phyloP scores from a whole-genome alignment of 2,329 filamentous ascomycete genomes.

The Aureobasidium sp. region DNA sequence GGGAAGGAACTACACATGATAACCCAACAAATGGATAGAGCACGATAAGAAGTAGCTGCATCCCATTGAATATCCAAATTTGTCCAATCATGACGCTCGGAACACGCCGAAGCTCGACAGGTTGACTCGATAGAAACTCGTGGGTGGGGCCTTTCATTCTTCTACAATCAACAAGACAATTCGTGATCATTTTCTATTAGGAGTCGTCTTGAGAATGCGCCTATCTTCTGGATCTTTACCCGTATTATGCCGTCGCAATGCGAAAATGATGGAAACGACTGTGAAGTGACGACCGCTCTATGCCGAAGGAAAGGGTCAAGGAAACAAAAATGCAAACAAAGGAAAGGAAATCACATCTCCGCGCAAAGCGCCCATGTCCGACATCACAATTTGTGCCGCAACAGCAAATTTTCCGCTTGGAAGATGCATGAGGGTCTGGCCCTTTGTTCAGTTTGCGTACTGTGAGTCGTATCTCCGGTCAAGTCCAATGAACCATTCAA shows the following conservation, averaged over 20 bases:
- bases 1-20: neutral
- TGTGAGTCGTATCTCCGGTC: neutral
- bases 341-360: neutral
- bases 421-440: neutral
- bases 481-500: neutral
- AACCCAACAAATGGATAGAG: conserved; percentile 6
- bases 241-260: neutral
- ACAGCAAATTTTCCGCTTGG: neutral
- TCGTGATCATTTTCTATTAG: conserved; percentile 7
- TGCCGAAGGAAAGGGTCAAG: neutral
- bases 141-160: neutral
- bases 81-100: neutral
- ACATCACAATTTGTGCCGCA: neutral
- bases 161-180: conserved; percentile 1
- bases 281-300: neutral
- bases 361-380: conserved; percentile 6
- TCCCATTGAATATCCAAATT: neutral
- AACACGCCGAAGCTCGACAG: neutral
- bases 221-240: neutral
- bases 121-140: conserved; percentile 11
- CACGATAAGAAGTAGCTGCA: conserved; percentile 1
- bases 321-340: conserved; percentile 9
- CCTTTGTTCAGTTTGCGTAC: neutral
- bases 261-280: neutral
- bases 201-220: neutral